Evolutionary conservation across 2,329 filamentous ascomycete species (phyloP), one percentile per base, ranked within the genome.

Genomic region (Lasiodiplodia sp.): DNA sequence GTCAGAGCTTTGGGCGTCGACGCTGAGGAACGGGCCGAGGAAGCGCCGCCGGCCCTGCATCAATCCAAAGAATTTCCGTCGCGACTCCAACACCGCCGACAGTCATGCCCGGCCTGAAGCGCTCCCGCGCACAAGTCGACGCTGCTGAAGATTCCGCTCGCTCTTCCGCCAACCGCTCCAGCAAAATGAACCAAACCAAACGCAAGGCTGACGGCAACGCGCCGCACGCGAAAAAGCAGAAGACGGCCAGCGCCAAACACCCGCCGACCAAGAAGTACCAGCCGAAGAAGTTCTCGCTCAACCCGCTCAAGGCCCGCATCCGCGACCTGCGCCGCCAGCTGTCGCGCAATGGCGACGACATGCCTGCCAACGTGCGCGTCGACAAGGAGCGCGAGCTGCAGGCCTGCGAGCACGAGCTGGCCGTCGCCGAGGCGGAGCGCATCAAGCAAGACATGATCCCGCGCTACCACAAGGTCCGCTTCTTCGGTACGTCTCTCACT

Each of bases 401-500:
- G 57, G 86, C 89, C 4, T 90, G 90, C 74, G 85, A 88, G 78
- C 83, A 87, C 71, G 90, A 92, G 74, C 83, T 94, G 69, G 72
- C 80, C 4, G 84, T 87, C 71, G 84, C 86, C 58, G 82, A 87
- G 69, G 84, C 85, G 69, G 88, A 89, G 73, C 90, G 88, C 80
- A 85, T 85, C 75, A 86, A 88, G 72, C 86, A 85, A 73, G 85
- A 88, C 69, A 92, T 94, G 87, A 93, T 94, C 71, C 84, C 84
- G 63, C 91, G 90, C 78, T 96, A 94, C 74, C 92, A 95, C 78
- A 94, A 93, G 87, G 88, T 95, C 63, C 85, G 92, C 34, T 96
- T 96, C 77, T 95, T 95, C 79, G 92, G 92, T 92, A 83, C 64
- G 86, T 74, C 68, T 34, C 67, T 52, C n/a, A 57, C 69, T 51